Conservation (phyloP, 2,329 filamentous ascomycete genomes). For the Tolypocladium ophioglossoides region DNA sequence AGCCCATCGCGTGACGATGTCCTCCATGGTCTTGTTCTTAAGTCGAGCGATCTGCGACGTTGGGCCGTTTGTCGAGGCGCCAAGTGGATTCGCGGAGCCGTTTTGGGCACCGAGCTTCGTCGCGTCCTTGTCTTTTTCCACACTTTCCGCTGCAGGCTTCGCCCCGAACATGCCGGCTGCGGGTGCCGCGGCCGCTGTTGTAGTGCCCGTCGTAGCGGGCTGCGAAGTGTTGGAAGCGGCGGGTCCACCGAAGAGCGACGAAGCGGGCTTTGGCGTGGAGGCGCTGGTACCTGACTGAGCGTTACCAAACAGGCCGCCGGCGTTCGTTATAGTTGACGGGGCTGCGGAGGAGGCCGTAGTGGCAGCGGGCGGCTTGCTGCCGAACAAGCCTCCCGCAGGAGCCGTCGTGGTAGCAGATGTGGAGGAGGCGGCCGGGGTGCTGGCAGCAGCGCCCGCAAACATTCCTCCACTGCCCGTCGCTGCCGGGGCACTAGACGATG, state of each 20-base stretch:
- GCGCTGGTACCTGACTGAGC: slow-evolving; percentile 8
- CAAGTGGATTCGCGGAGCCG: slow-evolving; percentile 34
- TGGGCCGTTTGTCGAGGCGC: slow-evolving; percentile 69
- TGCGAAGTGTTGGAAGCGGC: slow-evolving; percentile 16
- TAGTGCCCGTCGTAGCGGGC: slow-evolving; percentile 12
- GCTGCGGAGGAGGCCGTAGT: slow-evolving; percentile 14
- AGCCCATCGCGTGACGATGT: slow-evolving; percentile 95
- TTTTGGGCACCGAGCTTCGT: slow-evolving; percentile 18
- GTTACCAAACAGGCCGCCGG: slow-evolving; percentile 20
- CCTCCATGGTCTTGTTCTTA: slow-evolving; percentile 98
- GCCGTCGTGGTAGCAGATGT: slow-evolving; percentile 16
- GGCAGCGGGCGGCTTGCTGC: slow-evolving; percentile 19
- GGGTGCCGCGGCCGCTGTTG: slow-evolving; percentile 17
- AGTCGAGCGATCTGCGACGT: slow-evolving; percentile 77
- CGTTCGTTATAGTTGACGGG: slow-evolving; percentile 18
- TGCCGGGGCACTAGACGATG: slow-evolving; percentile 5
- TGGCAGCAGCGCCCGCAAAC: slow-evolving; percentile 20
- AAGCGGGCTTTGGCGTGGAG: slow-evolving; percentile 6
- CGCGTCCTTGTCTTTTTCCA: slow-evolving; percentile 13
- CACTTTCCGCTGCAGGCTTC: slow-evolving; percentile 19
- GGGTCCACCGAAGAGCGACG: slow-evolving; percentile 9
- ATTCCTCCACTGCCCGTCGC: slow-evolving; percentile 17
- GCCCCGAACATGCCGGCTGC: slow-evolving; percentile 21
- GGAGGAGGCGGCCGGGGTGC: slow-evolving; percentile 9
- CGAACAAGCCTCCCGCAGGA: slow-evolving; percentile 19